phyloP scores from a whole-genome alignment of 192 early-diverging fungal species.

The Gonapodya sp. region DNA sequence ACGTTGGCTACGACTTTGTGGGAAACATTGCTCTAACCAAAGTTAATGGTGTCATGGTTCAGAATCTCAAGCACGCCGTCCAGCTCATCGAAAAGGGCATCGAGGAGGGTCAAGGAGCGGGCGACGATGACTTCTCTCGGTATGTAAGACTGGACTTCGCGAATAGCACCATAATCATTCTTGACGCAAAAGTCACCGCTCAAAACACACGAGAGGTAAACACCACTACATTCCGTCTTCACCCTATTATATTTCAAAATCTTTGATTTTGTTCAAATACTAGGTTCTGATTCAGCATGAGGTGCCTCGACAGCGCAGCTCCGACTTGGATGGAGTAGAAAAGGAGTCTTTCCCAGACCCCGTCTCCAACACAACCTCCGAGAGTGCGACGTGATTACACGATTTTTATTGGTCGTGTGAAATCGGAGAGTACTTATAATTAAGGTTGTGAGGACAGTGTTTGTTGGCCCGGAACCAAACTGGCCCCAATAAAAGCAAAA shows the following conservation, averaged over 20 bases:
- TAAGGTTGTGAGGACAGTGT: no score
- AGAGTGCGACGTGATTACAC: no score
- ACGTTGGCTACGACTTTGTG: slow-evolving; percentile 6
- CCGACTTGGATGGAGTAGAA: neutral
- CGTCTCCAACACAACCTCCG: no score
- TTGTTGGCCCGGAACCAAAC: no score
- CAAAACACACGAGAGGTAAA: neutral
- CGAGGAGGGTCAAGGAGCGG: neutral
- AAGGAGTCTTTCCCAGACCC: neutral
- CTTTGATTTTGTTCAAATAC: no score
- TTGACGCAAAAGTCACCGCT: neutral
- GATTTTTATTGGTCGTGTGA: no score
- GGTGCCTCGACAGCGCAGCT: neutral
- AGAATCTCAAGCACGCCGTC: slow-evolving; percentile 3
- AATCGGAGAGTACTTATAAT: no score
- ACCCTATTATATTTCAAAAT: no score
- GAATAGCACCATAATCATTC: neutral
- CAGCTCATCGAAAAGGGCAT: neutral
- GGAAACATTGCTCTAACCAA: neutral
- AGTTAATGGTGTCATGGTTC: neutral
- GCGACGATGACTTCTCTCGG: neutral
- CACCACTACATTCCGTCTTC: no score
- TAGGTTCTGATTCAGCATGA: neutral
- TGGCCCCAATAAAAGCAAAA: no score
- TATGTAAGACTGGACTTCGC: neutral